A percentile compares a stretch with the other conserved stretches of the same genome.
Conservation (phyloP, 164 flowering plant species). For the Berberis vulgaris region DNA sequence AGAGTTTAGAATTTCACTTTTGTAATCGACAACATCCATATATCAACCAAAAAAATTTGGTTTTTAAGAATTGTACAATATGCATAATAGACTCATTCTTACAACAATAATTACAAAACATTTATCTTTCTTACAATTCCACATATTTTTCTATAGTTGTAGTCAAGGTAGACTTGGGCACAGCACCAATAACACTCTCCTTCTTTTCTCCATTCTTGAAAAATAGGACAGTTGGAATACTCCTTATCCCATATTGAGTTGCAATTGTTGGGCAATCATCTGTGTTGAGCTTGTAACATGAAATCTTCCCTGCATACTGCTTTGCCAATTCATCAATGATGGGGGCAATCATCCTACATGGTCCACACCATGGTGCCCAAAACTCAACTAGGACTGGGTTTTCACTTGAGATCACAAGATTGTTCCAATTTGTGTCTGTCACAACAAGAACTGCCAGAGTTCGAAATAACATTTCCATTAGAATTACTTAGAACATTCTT, state of each 20-base stretch:
- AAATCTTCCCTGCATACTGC: constrained; percentile 54
- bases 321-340: constrained; percentile 61
- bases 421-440: constrained; percentile 51
- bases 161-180: constrained; percentile 57
- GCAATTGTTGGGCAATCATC: constrained; percentile 63
- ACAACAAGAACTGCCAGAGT: constrained; percentile 41
- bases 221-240: constrained; percentile 71
- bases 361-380: constrained; percentile 99
- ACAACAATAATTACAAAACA: no score
- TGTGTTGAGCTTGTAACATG: constrained; percentile 66
- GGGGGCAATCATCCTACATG: constrained; percentile 71
- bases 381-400: constrained; percentile 66
- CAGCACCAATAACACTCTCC: constrained; percentile 72
- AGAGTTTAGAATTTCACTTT: no score
- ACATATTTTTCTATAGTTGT: constrained; percentile 59
- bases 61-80: no score
- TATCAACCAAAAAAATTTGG: no score
- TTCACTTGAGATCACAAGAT: constrained; percentile 30
- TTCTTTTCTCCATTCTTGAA: constrained; percentile 84
- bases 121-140: constrained; percentile 4
- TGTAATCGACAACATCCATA: no score
- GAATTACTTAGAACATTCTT: background rate
- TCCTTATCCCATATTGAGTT: constrained; percentile 51
- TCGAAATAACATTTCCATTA: background rate
- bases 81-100: no score